Evolutionary conservation across 768 basidiomycete species (phyloP), one percentile per base, ranked within the genome.

Genomic region (Rubroboletus pulcherrimus): DNA sequence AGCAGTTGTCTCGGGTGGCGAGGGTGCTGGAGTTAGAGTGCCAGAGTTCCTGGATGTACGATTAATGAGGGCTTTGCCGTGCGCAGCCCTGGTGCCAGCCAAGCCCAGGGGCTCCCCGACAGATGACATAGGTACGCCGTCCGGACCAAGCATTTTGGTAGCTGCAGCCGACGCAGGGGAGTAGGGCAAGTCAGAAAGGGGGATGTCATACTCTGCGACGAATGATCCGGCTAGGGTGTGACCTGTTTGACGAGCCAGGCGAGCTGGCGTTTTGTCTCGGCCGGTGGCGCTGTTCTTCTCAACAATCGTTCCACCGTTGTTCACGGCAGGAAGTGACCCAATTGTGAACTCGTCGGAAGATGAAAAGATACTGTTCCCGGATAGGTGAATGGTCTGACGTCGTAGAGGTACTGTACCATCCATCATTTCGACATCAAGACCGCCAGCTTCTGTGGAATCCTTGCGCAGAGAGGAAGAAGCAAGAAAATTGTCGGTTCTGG

Each of bases 281-380:
- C 8, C 37, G 3, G 29, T 17, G 26, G 40, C 19, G 2, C 17
- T 24, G 38, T 35, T 33, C 30, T 11, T 21, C 14, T 46, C 52
- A 11, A 9, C 17, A 14, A 8, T 35, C n/a, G 10, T 48, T 40
- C 31, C 37, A 14, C 9, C 35, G 1, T 42, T 37, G 17, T 44
- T 56, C 24, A 11, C 15, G 7, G 40, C 38, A 29, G 59, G 19
- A 55, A 54, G 17, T n/a, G 54, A 51, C 35, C 29, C 40, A 10
- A 70, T 49, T 0, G 67, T 61, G n/a, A 71, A 63, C 14, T 70
- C 67, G 40, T 51, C 68, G 7, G 68, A 71, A 29, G 68, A 63
- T 24, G 69, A 60, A 42, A 71, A 67, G 24, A 71, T 66, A 37
- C 67, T 71, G 38, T 70, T 71, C 11, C 54, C 52, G 14, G 64